phyloP scores from a whole-genome alignment of 148 eudicot genomes.

The Vaccinium macrocarpon region DNA sequence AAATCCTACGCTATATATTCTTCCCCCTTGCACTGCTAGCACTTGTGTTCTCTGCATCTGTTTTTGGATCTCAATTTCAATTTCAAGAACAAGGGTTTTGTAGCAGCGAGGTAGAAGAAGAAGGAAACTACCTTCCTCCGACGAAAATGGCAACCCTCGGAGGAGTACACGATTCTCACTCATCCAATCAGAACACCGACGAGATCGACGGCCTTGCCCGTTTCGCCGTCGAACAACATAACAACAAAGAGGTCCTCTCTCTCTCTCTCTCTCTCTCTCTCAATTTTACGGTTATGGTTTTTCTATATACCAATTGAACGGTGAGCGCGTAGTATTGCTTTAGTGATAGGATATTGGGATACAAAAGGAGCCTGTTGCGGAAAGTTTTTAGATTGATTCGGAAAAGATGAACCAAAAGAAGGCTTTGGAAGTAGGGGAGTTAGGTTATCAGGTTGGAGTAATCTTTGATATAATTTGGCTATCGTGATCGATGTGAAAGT shows the following conservation, averaged over 20 bases:
- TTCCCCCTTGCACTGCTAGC: background rate
- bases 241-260: slow-evolving; percentile 18
- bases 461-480: too few relatives aligned
- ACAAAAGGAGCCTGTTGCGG: too few relatives aligned
- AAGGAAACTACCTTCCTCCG: background rate
- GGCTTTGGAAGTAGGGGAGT: too few relatives aligned
- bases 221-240: slow-evolving; percentile 23
- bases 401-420: too few relatives aligned
- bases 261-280: too few relatives aligned
- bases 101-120: background rate
- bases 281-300: background rate
- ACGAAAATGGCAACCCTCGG: slow-evolving; percentile 17
- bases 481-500: too few relatives aligned
- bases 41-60: background rate
- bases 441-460: too few relatives aligned
- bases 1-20: background rate
- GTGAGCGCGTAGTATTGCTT: too few relatives aligned
- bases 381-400: too few relatives aligned
- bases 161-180: slow-evolving; percentile 12
- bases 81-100: background rate
- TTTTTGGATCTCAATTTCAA: background rate
- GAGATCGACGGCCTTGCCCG: slow-evolving; percentile 21
- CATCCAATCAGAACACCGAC: slow-evolving; percentile 1
- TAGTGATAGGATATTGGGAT: too few relatives aligned
- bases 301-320: background rate